Base-by-base conservation (phyloP, 495 filamentous ascomycete genomes). In the Xylaria curta region DNA sequence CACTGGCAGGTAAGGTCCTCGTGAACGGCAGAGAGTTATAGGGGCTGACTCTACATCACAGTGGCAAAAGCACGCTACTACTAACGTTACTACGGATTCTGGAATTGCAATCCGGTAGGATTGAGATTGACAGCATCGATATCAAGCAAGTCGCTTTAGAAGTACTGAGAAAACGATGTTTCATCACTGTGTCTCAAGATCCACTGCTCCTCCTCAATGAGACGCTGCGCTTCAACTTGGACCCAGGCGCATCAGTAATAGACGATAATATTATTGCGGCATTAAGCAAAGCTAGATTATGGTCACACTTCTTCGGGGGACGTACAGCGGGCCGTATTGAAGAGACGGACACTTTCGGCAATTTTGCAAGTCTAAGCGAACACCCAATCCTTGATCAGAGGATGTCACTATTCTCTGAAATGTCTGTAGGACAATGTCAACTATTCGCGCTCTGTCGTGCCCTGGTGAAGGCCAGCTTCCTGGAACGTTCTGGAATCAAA, bases 401-500 rank as follows among this genome's bases (percentile, higher is more conserved):
- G 26, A 24, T 17, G 6, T 53, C 17, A 17, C 8, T 33, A 54
- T 70, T 26, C 12, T 7, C 21, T 3, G 56, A 21, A 13, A 40
- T 24, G 38, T 44, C 72, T 28, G 64, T 21, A 53, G 75, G 64
- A 51, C 63, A 19, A 60, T 74, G 51, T 68, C 81, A 21, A 73
- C 78, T 63, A 33, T 28, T 12, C 33, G 65, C 7, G 60, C 79
- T 9, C 64, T 75, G 26, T 62, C 67, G 24, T 54, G 49, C 38
- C 42, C 28, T n/a, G 49, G 66, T 33, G 51, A 72, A 49, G 28
- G 63, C 31, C 70, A 73, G 10, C 77, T 76, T 0, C 91, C 97
- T 69, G 91, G 96, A 71, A 85, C 97, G 28, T 83, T 97, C 6
- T 4, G 42, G 54, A 10, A 19, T 47, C 5, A 60, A 46, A n/a